Conservation (phyloP, 2,329 filamentous ascomycete genomes). For the Fusarium sulawesiense region DNA sequence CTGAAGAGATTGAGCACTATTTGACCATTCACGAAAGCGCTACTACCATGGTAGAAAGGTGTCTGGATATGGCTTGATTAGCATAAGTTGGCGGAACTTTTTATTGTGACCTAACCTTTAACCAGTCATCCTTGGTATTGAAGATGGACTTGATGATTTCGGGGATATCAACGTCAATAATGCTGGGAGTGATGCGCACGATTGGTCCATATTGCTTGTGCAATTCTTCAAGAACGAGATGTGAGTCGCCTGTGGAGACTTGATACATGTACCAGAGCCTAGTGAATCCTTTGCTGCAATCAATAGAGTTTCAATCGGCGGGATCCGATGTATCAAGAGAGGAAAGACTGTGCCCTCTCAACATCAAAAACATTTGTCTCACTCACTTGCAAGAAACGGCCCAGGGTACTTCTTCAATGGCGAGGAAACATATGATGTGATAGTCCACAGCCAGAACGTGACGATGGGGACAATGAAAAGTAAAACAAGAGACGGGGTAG, state of each 20-base stretch:
- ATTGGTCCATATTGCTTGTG: slow-evolving; percentile 55
- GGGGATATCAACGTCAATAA: slow-evolving; percentile 53
- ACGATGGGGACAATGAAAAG: slow-evolving; percentile 12
- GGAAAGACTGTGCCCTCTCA: no score
- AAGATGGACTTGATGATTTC: slow-evolving; percentile 54
- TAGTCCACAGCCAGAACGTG: slow-evolving; percentile 19
- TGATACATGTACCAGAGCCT: slow-evolving; percentile 53
- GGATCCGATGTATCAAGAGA: no score
- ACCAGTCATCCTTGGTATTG: slow-evolving; percentile 48
- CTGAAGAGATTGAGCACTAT: slow-evolving; percentile 45
- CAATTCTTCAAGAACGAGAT: slow-evolving; percentile 48
- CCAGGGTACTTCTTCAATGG: slow-evolving; percentile 50
- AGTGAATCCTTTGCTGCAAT: slow-evolving; percentile 41
- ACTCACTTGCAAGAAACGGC: slow-evolving; percentile 48
- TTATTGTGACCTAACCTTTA: slow-evolving; percentile 42
- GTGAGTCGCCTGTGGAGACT: slow-evolving; percentile 46
- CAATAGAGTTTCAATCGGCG: not conserved
- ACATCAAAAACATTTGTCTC: not conserved
- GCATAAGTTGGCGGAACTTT: not conserved
- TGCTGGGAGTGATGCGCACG: slow-evolving; percentile 55
- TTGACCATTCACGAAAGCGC: slow-evolving; percentile 43
- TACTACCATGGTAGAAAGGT: slow-evolving; percentile 44
- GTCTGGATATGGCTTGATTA: slow-evolving; percentile 24
- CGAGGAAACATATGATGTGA: slow-evolving; percentile 26
- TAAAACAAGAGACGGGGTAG: not conserved